phyloP scores from a whole-genome alignment of 169 alveolate species.

The Plasmodium sp. region DNA sequence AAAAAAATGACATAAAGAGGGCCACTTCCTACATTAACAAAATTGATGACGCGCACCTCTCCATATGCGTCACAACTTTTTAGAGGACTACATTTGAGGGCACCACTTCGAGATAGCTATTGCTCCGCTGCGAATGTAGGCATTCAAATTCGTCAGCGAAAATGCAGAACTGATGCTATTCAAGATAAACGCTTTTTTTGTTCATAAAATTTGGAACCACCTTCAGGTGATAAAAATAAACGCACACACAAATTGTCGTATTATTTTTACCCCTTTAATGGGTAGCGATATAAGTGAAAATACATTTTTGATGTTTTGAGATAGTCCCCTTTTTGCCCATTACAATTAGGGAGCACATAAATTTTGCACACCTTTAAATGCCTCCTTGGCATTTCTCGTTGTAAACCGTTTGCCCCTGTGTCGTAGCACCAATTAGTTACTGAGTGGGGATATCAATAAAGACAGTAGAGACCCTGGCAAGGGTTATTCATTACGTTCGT shows the following conservation, averaged over 20 bases:
- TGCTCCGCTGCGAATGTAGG: not conserved
- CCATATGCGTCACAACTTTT: not conserved
- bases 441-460: not conserved
- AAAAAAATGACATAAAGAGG: not conserved
- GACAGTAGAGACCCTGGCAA: not conserved
- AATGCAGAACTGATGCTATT: not conserved
- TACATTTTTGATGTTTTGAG: not conserved
- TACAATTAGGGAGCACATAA: not conserved
- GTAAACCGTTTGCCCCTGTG: not conserved
- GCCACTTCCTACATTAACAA: not conserved
- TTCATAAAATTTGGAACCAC: not conserved
- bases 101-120: not conserved
- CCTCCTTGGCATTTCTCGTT: not conserved
- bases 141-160: not conserved
- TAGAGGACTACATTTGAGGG: not conserved
- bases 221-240: not conserved
- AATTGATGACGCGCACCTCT: not conserved
- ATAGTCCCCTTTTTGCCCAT: not conserved
- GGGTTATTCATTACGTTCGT: not conserved
- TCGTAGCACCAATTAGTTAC: not conserved
- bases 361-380: not conserved
- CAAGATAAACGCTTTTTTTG: not conserved
- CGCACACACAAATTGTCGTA: not conserved
- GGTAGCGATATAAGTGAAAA: not conserved
- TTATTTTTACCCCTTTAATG: not conserved